Percentiles rank a stretch among this genome's conserved stretches.
Conservation (phyloP, 2,329 filamentous ascomycete species). For the Lomentospora prolificans region DNA sequence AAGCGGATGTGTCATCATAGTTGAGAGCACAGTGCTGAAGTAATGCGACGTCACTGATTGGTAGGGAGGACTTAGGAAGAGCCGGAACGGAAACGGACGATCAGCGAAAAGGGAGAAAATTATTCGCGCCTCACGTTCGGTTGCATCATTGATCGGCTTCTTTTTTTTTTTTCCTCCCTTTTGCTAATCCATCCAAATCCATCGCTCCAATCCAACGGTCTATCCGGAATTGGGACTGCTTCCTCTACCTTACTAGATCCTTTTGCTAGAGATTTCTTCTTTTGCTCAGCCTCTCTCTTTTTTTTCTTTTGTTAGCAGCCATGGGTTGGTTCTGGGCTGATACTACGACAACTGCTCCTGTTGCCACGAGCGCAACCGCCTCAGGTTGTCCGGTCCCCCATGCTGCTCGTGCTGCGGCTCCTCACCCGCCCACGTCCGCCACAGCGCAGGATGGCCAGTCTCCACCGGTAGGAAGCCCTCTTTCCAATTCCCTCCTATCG, state of each 20-base stretch:
- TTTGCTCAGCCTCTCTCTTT: background rate
- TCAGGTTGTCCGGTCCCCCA: conserved; percentile 2
- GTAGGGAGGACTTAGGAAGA: background rate
- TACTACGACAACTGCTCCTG: conserved; percentile 16
- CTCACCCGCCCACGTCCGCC: background rate
- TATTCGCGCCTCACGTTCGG: background rate
- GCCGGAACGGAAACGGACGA: background rate
- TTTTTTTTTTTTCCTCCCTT: background rate
- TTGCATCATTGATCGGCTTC: background rate
- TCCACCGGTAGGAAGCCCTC: conserved; percentile 1
- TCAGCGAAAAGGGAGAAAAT: background rate
- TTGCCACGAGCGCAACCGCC: background rate
- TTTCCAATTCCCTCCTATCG: background rate
- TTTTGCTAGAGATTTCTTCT: background rate
- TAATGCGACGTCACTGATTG: conserved; percentile 1
- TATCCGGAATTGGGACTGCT: too few relatives aligned
- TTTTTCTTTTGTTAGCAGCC: background rate
- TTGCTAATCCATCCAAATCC: background rate
- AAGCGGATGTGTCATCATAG: too few relatives aligned
- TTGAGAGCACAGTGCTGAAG: background rate
- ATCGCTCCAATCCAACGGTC: background rate
- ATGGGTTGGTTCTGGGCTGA: conserved; percentile 62
- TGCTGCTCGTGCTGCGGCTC: background rate
- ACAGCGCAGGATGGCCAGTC: conserved; percentile 3
- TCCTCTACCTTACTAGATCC: background rate